phyloP scores from a whole-genome alignment of 257 asterid species.

The Pogostemon cablin region DNA sequence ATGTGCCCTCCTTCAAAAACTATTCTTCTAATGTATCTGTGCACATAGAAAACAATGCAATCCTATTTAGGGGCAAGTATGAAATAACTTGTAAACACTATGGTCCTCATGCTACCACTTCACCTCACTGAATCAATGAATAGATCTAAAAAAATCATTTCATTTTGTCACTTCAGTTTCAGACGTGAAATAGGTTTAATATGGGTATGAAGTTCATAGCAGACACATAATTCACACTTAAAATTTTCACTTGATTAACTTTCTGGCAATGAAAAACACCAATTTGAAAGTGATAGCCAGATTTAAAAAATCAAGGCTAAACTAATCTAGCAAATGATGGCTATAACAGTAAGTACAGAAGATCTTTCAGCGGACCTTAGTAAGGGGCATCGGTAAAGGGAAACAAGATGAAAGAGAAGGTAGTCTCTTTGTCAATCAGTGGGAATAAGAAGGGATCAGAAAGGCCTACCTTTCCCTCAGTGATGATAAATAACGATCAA shows the following conservation, averaged over 20 bases:
- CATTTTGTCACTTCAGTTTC: neutral
- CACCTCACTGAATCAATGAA: neutral
- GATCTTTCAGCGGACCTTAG: neutral
- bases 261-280: neutral
- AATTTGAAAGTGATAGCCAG: neutral
- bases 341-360: conserved; percentile 5
- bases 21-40: conserved; percentile 78
- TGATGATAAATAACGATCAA: conserved; percentile 87
- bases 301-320: neutral
- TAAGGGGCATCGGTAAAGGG: neutral
- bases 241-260: neutral
- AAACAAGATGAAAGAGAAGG: conserved; percentile 16
- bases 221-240: neutral
- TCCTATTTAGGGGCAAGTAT: conserved; percentile 23
- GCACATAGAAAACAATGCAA: conserved; percentile 25
- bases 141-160: neutral
- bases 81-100: conserved; percentile 4
- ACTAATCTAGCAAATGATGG: neutral
- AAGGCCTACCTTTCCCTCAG: conserved; percentile 81
- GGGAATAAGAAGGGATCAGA: conserved; percentile 13
- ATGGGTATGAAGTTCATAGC: neutral
- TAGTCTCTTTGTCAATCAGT: conserved; percentile 18
- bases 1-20: conserved; percentile 95
- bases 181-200: neutral
- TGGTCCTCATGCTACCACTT: conserved; percentile 7